Percentiles rank a stretch among this genome's conserved stretches.
These are phyloP conservation scores for Boletus rubroflammeus DNA, from an alignment of 768 basidiomycete genomes.

Conservation along the genomic window DNA sequence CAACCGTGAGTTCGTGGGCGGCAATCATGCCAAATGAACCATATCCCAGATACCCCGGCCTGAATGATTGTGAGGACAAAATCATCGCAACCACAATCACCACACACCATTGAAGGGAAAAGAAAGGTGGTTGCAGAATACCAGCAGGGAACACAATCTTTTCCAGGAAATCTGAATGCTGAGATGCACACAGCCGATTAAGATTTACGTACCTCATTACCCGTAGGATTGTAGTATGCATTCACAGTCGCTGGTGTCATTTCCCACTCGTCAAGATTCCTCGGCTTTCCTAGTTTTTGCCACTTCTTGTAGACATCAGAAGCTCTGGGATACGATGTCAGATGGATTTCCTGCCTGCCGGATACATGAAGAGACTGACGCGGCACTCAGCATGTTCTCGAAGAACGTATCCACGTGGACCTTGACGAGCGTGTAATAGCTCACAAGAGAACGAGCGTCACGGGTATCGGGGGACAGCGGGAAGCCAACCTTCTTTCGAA, in stretches of 20 bases:
- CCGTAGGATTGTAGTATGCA: slow-evolving; percentile 84
- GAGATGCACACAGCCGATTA: not conserved
- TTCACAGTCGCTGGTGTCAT: slow-evolving; percentile 87
- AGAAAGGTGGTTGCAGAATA: slow-evolving; percentile 91
- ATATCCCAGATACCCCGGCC: slow-evolving; percentile 88
- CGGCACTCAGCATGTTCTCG: slow-evolving; percentile 70
- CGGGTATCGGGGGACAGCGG: slow-evolving; percentile 83
- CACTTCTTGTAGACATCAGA: slow-evolving; percentile 67
- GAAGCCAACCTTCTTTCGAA: slow-evolving; percentile 87
- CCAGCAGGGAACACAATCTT: slow-evolving; percentile 97
- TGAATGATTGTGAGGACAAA: slow-evolving; percentile 28
- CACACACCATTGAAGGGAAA: slow-evolving; percentile 68
- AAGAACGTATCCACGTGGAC: slow-evolving; percentile 74
- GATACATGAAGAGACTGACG: slow-evolving; percentile 33
- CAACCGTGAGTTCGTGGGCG: slow-evolving; percentile 85
- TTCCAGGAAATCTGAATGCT: not conserved
- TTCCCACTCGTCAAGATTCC: slow-evolving; percentile 77
- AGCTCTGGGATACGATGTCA: slow-evolving; percentile 36
- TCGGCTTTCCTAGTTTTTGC: slow-evolving; percentile 64
- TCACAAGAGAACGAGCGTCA: slow-evolving; percentile 60
- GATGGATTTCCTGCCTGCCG: not conserved
- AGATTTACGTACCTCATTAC: slow-evolving; percentile 63
- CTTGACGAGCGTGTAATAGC: slow-evolving; percentile 71
- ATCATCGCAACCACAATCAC: not conserved
- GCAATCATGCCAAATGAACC: slow-evolving; percentile 93